A percentile compares a stretch with the other conserved stretches of the same genome.
phyloP scores from a whole-genome alignment of 768 basidiomycete species.

The Tylopilus sp. region DNA sequence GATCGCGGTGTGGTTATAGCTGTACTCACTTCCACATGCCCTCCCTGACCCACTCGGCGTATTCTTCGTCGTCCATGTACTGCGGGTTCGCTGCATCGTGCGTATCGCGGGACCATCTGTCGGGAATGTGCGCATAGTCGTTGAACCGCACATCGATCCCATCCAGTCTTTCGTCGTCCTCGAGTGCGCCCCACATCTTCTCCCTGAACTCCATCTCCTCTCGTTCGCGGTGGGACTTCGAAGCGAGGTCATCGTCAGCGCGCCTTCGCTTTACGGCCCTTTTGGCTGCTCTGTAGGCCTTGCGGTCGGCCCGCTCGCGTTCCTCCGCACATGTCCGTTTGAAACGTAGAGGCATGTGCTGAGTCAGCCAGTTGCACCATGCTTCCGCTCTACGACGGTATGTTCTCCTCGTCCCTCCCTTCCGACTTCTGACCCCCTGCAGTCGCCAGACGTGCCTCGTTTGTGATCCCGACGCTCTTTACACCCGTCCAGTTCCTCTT shows the following conservation, averaged over 20 bases:
- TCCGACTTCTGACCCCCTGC: not conserved
- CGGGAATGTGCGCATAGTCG: constrained; percentile 68
- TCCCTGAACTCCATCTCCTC: constrained; percentile 69
- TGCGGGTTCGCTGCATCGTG: constrained; percentile 41
- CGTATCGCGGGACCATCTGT: constrained; percentile 54
- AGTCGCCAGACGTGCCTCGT: constrained; percentile 46
- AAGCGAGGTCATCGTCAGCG: constrained; percentile 47
- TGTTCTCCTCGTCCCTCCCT: not conserved
- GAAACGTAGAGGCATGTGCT: constrained; percentile 44
- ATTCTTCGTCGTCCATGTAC: constrained; percentile 81
- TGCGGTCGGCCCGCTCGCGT: constrained; percentile 38
- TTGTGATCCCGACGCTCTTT: constrained; percentile 36
- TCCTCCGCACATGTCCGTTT: constrained; percentile 66
- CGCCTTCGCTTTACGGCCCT: constrained; percentile 25
- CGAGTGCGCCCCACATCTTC: constrained; percentile 69
- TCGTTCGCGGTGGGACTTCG: constrained; percentile 45
- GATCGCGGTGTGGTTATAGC: not conserved
- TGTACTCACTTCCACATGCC: constrained; percentile 79
- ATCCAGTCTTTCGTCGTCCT: constrained; percentile 69
- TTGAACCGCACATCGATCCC: constrained; percentile 61
- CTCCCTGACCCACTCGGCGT: constrained; percentile 79
- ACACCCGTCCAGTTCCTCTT: constrained; percentile 45
- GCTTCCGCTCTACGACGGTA: constrained; percentile 26
- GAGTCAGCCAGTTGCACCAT: constrained; percentile 21
- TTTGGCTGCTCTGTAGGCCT: constrained; percentile 41